Evolutionary conservation across 2,329 filamentous ascomycete species (phyloP).

Genomic region (Phialocephala sp.): DNA sequence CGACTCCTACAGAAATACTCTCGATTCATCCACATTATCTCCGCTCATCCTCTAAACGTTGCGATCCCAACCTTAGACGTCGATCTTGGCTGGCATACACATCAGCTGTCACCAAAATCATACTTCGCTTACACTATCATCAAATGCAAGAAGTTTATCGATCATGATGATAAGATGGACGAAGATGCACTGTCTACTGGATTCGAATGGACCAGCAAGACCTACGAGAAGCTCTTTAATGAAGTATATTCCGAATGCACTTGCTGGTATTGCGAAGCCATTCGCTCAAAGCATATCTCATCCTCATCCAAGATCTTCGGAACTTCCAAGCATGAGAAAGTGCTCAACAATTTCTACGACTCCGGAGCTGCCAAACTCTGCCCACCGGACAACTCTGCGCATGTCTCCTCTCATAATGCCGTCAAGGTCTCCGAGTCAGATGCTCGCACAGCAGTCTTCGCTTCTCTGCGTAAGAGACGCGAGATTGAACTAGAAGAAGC

Average conservation of each 20-base stretch:
- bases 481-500: slow-evolving; percentile 55
- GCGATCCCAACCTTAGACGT: slow-evolving; percentile 76
- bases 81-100: slow-evolving; percentile 81
- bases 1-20: slow-evolving; percentile 69
- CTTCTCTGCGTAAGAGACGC: slow-evolving; percentile 39
- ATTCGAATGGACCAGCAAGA: slow-evolving; percentile 76
- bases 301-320: slow-evolving; percentile 52
- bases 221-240: slow-evolving; percentile 68
- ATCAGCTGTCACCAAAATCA: slow-evolving; percentile 66
- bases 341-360: slow-evolving; percentile 52
- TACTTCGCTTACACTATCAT: slow-evolving; percentile 66
- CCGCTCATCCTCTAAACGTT: slow-evolving; percentile 49
- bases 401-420: slow-evolving; percentile 77
- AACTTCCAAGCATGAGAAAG: slow-evolving; percentile 53
- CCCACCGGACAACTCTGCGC: slow-evolving; percentile 63
- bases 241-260: slow-evolving; percentile 78
- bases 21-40: slow-evolving; percentile 68
- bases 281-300: slow-evolving; percentile 61
- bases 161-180: slow-evolving; percentile 85
- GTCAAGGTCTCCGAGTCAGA: slow-evolving; percentile 48
- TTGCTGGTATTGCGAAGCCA: slow-evolving; percentile 83
- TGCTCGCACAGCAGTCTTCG: slow-evolving; percentile 38
- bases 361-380: slow-evolving; percentile 57
- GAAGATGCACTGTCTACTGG: slow-evolving; percentile 65
- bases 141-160: slow-evolving; percentile 64